A percentile compares a stretch with the other conserved stretches of the same genome.
Conservation (phyloP, 2,329 filamentous ascomycete species). For the Colletotrichum neosansevieriae region DNA sequence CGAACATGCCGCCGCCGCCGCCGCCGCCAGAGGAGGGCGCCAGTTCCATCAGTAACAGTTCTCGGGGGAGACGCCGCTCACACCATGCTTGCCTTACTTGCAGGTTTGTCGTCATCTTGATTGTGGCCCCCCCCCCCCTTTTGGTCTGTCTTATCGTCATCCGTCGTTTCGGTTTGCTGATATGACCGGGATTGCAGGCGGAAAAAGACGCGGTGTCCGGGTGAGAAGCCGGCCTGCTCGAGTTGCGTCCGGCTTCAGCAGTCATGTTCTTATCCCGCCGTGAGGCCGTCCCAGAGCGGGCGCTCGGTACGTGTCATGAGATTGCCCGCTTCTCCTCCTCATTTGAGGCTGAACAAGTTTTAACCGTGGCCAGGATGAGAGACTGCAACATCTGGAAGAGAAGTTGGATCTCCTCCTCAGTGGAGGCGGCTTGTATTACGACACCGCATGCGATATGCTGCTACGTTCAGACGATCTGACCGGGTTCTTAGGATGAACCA, state of each 20-base stretch:
- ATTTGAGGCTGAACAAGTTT: too few species aligned
- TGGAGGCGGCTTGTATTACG: slow-evolving; percentile 51
- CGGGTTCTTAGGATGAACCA: slow-evolving; percentile 47
- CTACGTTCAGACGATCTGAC: slow-evolving; percentile 46
- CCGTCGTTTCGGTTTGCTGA: background rate
- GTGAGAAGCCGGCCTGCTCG: slow-evolving; percentile 63
- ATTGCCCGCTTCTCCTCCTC: slow-evolving; percentile 13
- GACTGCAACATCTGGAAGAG: slow-evolving; percentile 63
- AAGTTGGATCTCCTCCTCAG: slow-evolving; percentile 64
- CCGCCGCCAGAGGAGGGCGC: slow-evolving; percentile 48
- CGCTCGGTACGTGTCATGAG: slow-evolving; percentile 55
- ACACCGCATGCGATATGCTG: slow-evolving; percentile 33
- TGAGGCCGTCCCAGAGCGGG: slow-evolving; percentile 53
- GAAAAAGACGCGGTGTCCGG: slow-evolving; percentile 65
- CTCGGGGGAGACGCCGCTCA: slow-evolving; percentile 53
- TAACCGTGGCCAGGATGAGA: slow-evolving; percentile 56
- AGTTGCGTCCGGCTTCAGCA: slow-evolving; percentile 63
- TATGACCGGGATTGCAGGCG: slow-evolving; percentile 47
- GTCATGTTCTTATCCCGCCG: slow-evolving; percentile 58
- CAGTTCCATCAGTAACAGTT: slow-evolving; percentile 39
- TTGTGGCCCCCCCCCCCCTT: background rate
- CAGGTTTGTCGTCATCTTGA: slow-evolving; percentile 51
- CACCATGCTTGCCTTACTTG: slow-evolving; percentile 61
- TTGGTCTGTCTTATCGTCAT: slow-evolving; percentile 5
- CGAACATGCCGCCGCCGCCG: slow-evolving; percentile 50